Evolutionary conservation across 2,329 filamentous ascomycete species (phyloP).

Genomic region (Cladorrhinum sp.): DNA sequence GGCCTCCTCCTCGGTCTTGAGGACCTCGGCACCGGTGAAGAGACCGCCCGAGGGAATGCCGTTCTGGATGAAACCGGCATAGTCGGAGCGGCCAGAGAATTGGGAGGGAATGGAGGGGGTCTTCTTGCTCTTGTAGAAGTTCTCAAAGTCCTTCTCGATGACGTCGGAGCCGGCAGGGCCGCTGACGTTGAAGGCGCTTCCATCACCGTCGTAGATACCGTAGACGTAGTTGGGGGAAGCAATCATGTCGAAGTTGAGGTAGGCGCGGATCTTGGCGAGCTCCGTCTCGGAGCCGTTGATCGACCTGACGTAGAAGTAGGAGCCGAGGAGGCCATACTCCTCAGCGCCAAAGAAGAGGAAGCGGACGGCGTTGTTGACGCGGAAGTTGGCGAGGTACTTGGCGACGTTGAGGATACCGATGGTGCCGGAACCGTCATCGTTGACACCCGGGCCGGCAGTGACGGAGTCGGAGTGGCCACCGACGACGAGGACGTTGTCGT

Average conservation of each 20-base stretch:
- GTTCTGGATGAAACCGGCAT: constrained; percentile 63
- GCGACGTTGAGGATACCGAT: constrained; percentile 27
- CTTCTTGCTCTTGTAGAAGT: constrained; percentile 49
- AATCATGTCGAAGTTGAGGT: constrained; percentile 58
- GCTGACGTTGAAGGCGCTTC: constrained; percentile 57
- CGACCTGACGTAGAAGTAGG: constrained; percentile 47
- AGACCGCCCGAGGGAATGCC: constrained; percentile 66
- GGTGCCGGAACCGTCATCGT: constrained; percentile 27
- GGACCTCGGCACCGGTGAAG: constrained; percentile 56
- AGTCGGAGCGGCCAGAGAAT: constrained; percentile 56
- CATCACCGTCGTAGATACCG: constrained; percentile 58
- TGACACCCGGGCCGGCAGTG: constrained; percentile 25
- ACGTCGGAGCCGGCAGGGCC: constrained; percentile 52
- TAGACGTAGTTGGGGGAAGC: constrained; percentile 49
- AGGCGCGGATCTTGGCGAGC: constrained; percentile 49
- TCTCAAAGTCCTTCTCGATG: constrained; percentile 55
- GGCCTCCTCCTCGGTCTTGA: constrained; percentile 52
- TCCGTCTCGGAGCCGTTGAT: constrained; percentile 40
- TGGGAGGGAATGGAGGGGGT: constrained; percentile 55
- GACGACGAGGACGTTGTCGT: constrained; percentile 26
- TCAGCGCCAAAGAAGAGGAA: constrained; percentile 61
- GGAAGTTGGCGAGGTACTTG: constrained; percentile 26
- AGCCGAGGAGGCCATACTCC: constrained; percentile 58
- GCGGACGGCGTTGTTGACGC: constrained; percentile 48
- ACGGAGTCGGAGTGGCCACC: constrained; percentile 28